Base-by-base conservation (phyloP, 2,329 filamentous ascomycete genomes). In the Fonsecaea monophora region DNA sequence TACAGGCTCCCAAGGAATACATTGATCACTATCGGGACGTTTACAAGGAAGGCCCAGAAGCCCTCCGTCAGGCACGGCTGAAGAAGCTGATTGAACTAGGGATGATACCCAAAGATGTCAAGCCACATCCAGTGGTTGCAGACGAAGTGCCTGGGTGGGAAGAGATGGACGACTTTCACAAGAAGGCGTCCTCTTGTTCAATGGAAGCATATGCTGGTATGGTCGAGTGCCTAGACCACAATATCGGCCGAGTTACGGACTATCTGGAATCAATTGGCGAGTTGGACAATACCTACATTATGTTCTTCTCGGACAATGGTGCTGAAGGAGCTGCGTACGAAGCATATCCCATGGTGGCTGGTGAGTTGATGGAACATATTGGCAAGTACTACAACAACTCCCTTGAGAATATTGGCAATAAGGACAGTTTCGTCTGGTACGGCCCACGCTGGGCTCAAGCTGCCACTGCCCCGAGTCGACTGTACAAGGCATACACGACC, bases 141-240 rank as follows among this genome's bases (percentile, higher is more conserved):
- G 78, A 79, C 48, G 79, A 81, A 62, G 77, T 78, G 2, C 78
- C 75, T 67, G 70, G 75, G 8, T 84, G 81, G 82, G 74, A 75
- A 2, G 76, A 79, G 12, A 72, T 83, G 72, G 73, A 73, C 1
- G 61, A 73, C 2, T 74, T 78, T 25, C 77, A 83, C 65, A 76
- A 77, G 62, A 75, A 74, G 7, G 78, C 79, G 54, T 83, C 80
- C 0, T 74, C 74, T 48, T 79, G 79, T 13, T 77, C 81, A 0
- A 85, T 84, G 82, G 83, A 85, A 60, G 78, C 79, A 3, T 84
- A 81, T 64, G 82, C 83, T 5, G 83, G 75, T 3, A 84, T 84
- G 82, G 82, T 84, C 9, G 82, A 84, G 48, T 77, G 75, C 37
- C 79, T 84, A 25, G 82, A 84, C 70, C 60, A 72, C 48, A 81